phyloP scores from a whole-genome alignment of 2,329 filamentous ascomycete species.

The Golovinomyces cichoracearum region DNA sequence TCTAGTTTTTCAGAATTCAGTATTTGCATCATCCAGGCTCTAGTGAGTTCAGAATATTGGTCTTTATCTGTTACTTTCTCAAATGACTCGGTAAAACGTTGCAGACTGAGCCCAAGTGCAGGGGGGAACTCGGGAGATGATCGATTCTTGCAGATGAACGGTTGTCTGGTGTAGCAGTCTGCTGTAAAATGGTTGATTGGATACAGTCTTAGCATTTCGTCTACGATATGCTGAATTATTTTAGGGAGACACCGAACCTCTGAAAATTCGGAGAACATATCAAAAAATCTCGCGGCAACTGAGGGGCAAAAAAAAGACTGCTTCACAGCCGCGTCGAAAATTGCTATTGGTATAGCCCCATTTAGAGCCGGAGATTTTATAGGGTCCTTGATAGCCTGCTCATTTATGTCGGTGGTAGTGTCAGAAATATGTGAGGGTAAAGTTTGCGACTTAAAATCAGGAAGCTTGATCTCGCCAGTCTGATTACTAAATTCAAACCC shows the following conservation, averaged over 20 bases:
- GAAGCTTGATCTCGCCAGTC: slow-evolving; percentile 31
- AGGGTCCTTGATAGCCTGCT: slow-evolving; percentile 12
- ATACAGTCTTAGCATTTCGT: slow-evolving; percentile 31
- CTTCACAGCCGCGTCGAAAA: slow-evolving; percentile 67
- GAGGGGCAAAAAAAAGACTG: slow-evolving; percentile 42
- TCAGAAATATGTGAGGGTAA: slow-evolving; percentile 22
- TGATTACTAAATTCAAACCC: slow-evolving; percentile 10
- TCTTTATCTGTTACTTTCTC: slow-evolving; percentile 21
- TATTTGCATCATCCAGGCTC: slow-evolving; percentile 28
- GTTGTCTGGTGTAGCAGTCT: slow-evolving; percentile 45
- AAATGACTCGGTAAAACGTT: slow-evolving; percentile 29
- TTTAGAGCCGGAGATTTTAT: slow-evolving; percentile 52
- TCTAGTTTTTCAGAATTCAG: slow-evolving; percentile 26
- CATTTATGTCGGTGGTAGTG: slow-evolving; percentile 27
- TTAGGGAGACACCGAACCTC: slow-evolving; percentile 35
- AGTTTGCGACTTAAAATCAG: slow-evolving; percentile 20
- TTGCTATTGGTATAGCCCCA: slow-evolving; percentile 78
- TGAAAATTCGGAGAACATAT: slow-evolving; percentile 47
- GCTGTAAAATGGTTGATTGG: slow-evolving; percentile 36
- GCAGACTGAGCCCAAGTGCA: slow-evolving; percentile 39
- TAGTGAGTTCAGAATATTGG: slow-evolving; percentile 23
- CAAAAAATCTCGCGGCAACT: slow-evolving; percentile 53
- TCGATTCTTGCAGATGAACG: slow-evolving; percentile 37
- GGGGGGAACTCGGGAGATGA: slow-evolving; percentile 45
- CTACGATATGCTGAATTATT: slow-evolving; percentile 50